Base-by-base conservation (phyloP, 768 basidiomycete species). In the Auriscalpium orientale region DNA sequence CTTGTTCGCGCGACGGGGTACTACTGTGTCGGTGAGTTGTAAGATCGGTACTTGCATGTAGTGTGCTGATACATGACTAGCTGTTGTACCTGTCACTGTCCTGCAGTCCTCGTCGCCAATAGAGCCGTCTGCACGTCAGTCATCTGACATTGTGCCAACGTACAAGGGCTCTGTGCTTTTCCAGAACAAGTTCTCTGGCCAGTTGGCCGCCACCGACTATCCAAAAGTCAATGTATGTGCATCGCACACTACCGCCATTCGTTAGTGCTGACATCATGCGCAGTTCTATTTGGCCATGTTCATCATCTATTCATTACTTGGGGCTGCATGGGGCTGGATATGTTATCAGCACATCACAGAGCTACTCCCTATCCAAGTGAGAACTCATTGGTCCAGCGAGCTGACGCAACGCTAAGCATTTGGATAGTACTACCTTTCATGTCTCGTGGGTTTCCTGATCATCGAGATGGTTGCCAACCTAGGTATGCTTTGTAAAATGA, bases 391-490 rank as follows among this genome's bases (percentile, higher is more conserved):
- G 77, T 44, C 43, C 33, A 9, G 35, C 37, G 20, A 46, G 13
- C 16, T 28, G 7, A 5, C n/a, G 35, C 54, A 22, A 16, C 51
- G 1, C 44, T 21, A 8, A 60, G 36, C 11, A 53, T 16, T 34
- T 51, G 38, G 43, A 4, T 56, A 98, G 88, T 85, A 92, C 68
- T 99, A 98, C 73, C 78, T 99, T 43, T 92, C 95, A 13, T 85
- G 88, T 53, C 83, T 95, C 20, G 80, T 95, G 51, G 85, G 79
- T 21, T 83, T 98, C 67, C 76, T 98, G 57, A 78, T 95, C 51
- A 82, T 98, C 60, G 97, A 99, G 69, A 98, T 97, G 90, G 75
- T 95, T 16, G 91, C 91, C 8, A 89, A 88, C 65, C 94, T 87
- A 84, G 87, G 90, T 87, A 56, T 57, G 79, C 70, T 38, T 47